Evolutionary conservation across 2,329 filamentous ascomycete genomes (phyloP).

Genomic region (Apiospora pterosperma): DNA sequence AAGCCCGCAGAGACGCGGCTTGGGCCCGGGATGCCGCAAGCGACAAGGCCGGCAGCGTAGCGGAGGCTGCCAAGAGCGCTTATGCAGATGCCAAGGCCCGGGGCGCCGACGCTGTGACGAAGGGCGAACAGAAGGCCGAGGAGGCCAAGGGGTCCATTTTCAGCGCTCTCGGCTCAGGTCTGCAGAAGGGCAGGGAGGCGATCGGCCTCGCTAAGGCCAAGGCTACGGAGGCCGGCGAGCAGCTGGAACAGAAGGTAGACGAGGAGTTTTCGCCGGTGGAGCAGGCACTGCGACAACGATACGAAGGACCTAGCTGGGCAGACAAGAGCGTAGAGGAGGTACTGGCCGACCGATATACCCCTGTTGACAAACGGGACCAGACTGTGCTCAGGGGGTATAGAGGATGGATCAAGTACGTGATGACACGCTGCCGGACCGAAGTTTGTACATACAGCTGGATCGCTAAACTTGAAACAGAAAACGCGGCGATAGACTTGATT

Average conservation of each 20-base stretch:
- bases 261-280: constrained; percentile 38
- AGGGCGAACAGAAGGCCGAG: constrained; percentile 26
- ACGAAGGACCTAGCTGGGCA: constrained; percentile 36
- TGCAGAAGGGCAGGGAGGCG: constrained; percentile 38
- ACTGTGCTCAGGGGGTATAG: constrained; percentile 35
- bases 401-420: neutral
- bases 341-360: constrained; percentile 29
- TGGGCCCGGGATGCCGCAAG: constrained; percentile 22
- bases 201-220: constrained; percentile 35
- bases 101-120: constrained; percentile 21
- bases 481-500: constrained; percentile 4
- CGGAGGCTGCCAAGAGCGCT: constrained; percentile 26
- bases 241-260: constrained; percentile 25
- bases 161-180: constrained; percentile 36
- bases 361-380: constrained; percentile 37
- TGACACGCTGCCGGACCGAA: neutral
- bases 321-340: constrained; percentile 50
- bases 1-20: constrained; percentile 28
- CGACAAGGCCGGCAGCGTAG: constrained; percentile 23
- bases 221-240: constrained; percentile 32
- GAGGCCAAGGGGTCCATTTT: constrained; percentile 35
- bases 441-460: neutral
- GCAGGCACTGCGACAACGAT: constrained; percentile 50
- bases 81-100: constrained; percentile 28
- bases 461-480: constrained; percentile 4